phyloP scores from a whole-genome alignment of 2,329 filamentous ascomycete species.

The Colletotrichum tofieldiae region DNA sequence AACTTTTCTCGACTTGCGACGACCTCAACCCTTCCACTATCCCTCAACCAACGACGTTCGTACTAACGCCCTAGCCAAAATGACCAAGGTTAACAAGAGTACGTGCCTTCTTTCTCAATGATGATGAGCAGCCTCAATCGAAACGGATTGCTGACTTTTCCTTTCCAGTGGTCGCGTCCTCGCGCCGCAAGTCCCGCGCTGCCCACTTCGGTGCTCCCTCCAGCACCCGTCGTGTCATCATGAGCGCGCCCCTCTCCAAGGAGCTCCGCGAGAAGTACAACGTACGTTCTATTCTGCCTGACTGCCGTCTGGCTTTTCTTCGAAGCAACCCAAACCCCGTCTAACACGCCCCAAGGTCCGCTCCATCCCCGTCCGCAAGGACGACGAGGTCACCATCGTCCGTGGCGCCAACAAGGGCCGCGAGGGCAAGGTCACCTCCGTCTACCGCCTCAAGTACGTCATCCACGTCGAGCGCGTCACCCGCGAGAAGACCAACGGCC shows the following conservation, averaged over 20 bases:
- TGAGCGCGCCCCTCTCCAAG: constrained; percentile 96
- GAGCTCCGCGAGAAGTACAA: constrained; percentile 99
- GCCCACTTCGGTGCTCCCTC: constrained; percentile 97
- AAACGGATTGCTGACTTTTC: constrained; percentile 44
- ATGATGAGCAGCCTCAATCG: not conserved
- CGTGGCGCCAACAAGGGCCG: constrained; percentile 97
- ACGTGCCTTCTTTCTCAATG: constrained; percentile 49
- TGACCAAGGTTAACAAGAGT: constrained; percentile 80
- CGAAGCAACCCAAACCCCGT: not conserved
- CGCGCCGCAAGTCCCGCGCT: constrained; percentile 98
- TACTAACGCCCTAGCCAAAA: constrained; percentile 61
- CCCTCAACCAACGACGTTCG: constrained; percentile 32
- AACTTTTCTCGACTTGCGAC: constrained; percentile 7
- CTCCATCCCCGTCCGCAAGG: constrained; percentile 97
- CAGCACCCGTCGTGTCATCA: constrained; percentile 94
- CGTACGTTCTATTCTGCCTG: constrained; percentile 69
- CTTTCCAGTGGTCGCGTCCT: constrained; percentile 77
- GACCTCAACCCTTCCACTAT: constrained; percentile 13
- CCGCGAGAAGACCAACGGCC: constrained; percentile 97
- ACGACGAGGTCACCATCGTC: constrained; percentile 94
- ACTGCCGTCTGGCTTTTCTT: not conserved
- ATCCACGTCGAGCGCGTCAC: constrained; percentile 97
- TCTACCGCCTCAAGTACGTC: constrained; percentile 98
- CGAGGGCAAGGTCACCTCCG: constrained; percentile 97
- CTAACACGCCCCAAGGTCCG: constrained; percentile 76